Evolutionary conservation across 352 stramenopile species (phyloP), one percentile per base, ranked within the genome.

Genomic region (Globisporangium abappressorium): DNA sequence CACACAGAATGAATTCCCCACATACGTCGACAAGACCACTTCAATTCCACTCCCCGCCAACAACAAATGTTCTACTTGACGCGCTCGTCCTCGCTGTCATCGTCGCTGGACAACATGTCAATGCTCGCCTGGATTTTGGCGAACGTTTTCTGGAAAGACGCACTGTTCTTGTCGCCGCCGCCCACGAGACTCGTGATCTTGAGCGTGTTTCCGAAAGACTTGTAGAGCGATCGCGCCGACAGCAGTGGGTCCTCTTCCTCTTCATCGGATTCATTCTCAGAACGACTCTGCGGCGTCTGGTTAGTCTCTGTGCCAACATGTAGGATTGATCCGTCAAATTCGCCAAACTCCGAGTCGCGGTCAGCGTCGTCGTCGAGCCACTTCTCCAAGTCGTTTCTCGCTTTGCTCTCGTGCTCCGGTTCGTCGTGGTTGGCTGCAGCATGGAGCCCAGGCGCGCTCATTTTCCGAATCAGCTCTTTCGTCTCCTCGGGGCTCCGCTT

Each of bases 41-140:
- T 20, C 18, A 20, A 49, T 5, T 22, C 15, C 43, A 5, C 6
- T 22, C 14, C 3, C 30, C 12, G 12, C 5, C 43, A 24, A 2
- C 43, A 24, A 24, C 20, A 9, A 43, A 15, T 6, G 30, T 33
- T 33, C 11, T 30, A 33, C 43, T 63, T 36, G 4, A 12, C 51
- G 20, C 15, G n/a, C 43, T 51, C 62, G 57, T 64, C 72, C 7
- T 76, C 71, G 22, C 71, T 75, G 26, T 81, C 75, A 33, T 86
- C 80, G 51, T 80, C 78, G 24, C 81, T 90, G 54, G 76, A 80
- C 30, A 87, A 65, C 71, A 85, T 72, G 65, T 90, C 71, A 57
- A 91, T 78, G 55, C 75, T 79, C 49, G 82, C 74, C 62, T 91
- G 82, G 54, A 91, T 84, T 62, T 90, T 70, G 34, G 75, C 78